A percentile compares a stretch with the other conserved stretches of the same genome.
Evolutionary conservation across 1,284 basidiomycete genomes (phyloP).

Genomic region (Lignosus rhinocerotis): DNA sequence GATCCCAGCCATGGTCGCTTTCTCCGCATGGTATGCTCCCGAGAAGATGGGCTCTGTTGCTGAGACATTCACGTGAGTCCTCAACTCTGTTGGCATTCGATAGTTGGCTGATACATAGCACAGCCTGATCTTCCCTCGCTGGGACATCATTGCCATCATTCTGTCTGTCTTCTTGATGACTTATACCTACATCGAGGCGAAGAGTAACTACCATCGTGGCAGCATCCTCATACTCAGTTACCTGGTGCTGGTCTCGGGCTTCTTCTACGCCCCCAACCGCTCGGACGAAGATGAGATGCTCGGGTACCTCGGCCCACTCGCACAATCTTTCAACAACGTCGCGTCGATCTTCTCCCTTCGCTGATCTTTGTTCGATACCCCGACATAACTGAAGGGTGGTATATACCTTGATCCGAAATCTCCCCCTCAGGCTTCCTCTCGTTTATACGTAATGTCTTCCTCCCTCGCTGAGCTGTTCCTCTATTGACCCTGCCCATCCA

Average conservation of each 20-base stretch:
- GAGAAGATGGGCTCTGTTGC: slow-evolving; percentile 80
- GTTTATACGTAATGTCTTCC: neutral
- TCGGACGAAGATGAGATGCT: slow-evolving; percentile 22
- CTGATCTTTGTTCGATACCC: slow-evolving; percentile 11
- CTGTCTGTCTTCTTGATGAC: slow-evolving; percentile 96
- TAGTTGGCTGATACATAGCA: neutral
- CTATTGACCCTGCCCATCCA: neutral
- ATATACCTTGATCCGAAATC: slow-evolving; percentile 8
- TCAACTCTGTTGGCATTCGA: neutral
- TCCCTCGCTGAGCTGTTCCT: neutral
- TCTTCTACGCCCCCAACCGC: slow-evolving; percentile 70
- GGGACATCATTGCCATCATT: slow-evolving; percentile 97
- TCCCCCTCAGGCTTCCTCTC: neutral
- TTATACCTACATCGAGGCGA: slow-evolving; percentile 98
- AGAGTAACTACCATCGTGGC: slow-evolving; percentile 95
- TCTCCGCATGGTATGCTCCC: slow-evolving; percentile 92
- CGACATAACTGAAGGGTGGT: slow-evolving; percentile 4
- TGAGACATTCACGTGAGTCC: slow-evolving; percentile 86
- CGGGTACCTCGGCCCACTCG: slow-evolving; percentile 11
- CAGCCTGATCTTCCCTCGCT: slow-evolving; percentile 96
- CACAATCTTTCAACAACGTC: slow-evolving; percentile 7
- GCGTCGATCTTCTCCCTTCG: slow-evolving; percentile 12
- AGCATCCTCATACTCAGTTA: slow-evolving; percentile 91
- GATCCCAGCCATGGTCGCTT: slow-evolving; percentile 98
- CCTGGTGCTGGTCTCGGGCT: slow-evolving; percentile 76